phyloP scores from a whole-genome alignment of 495 filamentous ascomycete genomes.

The Gamarada debralockiae region DNA sequence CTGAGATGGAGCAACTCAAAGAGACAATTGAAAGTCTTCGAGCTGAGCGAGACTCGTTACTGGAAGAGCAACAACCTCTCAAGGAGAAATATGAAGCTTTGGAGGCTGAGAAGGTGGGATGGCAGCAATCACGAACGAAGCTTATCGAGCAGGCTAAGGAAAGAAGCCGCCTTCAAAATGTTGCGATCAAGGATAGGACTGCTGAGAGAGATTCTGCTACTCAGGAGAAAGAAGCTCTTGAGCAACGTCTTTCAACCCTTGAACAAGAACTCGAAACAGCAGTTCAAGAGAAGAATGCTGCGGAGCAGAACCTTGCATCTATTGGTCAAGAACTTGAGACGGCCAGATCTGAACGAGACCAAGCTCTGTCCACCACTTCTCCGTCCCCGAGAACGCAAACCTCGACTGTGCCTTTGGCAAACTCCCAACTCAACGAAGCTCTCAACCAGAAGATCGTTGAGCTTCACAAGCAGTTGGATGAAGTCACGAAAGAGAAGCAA shows the following conservation, averaged over 20 bases:
- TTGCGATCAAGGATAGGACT: slow-evolving; percentile 35
- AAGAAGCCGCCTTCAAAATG: slow-evolving; percentile 36
- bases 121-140: slow-evolving; percentile 36
- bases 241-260: slow-evolving; percentile 31
- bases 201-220: slow-evolving; percentile 26
- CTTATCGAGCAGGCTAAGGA: slow-evolving; percentile 47
- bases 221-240: slow-evolving; percentile 35
- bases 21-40: slow-evolving; percentile 56
- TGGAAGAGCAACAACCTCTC: slow-evolving; percentile 53
- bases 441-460: slow-evolving; percentile 22
- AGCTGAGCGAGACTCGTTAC: slow-evolving; percentile 65
- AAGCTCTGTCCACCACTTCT: slow-evolving; percentile 9
- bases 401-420: background rate
- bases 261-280: slow-evolving; percentile 31
- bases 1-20: slow-evolving; percentile 83
- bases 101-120: slow-evolving; percentile 42
- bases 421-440: slow-evolving; percentile 6
- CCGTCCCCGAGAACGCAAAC: background rate
- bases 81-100: slow-evolving; percentile 48
- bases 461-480: slow-evolving; percentile 29
- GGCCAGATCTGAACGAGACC: slow-evolving; percentile 20
- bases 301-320: slow-evolving; percentile 17
- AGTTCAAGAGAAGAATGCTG: slow-evolving; percentile 18
- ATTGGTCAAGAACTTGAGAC: slow-evolving; percentile 20
- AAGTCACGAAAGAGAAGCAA: slow-evolving; percentile 24